Percentiles rank a stretch among this genome's conserved stretches.
These are phyloP conservation scores for Penstemon barbatus DNA, from an alignment of 257 asterid genomes.

Conservation along the genomic window DNA sequence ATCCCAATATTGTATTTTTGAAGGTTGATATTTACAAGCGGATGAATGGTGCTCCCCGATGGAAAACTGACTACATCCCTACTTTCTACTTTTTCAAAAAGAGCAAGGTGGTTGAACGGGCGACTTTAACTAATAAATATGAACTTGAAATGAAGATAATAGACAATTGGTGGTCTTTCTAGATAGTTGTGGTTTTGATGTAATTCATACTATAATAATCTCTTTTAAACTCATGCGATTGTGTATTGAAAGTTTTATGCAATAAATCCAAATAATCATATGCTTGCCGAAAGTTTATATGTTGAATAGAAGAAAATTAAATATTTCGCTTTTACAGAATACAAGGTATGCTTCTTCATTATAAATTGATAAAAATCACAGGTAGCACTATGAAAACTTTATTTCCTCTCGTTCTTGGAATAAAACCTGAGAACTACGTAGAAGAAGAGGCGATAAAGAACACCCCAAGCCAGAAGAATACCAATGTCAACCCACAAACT, in stretches of 20 bases:
- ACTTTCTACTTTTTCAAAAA: constrained; percentile 63
- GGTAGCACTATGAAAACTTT: constrained; percentile 2
- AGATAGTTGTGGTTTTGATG: too few species aligned
- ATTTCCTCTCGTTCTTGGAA: constrained; percentile 63
- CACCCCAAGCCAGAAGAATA: constrained; percentile 67
- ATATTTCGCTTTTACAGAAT: neutral
- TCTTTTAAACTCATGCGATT: too few species aligned
- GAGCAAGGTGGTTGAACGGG: constrained; percentile 60
- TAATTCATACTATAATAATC: too few species aligned
- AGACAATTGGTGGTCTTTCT: constrained; percentile 29
- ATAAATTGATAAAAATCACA: neutral
- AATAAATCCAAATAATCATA: too few species aligned
- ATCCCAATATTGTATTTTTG: constrained; percentile 54
- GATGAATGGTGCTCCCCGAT: constrained; percentile 49
- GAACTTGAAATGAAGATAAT: constrained; percentile 62
- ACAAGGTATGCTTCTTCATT: constrained; percentile 4
- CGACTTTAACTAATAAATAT: constrained; percentile 54
- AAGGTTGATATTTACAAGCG: constrained; percentile 74
- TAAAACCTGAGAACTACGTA: constrained; percentile 61
- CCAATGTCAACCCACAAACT: constrained; percentile 55
- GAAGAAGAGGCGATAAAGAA: constrained; percentile 57
- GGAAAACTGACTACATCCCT: constrained; percentile 62
- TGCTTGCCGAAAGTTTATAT: too few species aligned
- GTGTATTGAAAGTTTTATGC: too few species aligned
- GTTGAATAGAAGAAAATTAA: too few species aligned